Conservation (phyloP, 2,329 filamentous ascomycete genomes). For the Fusarium bactridioides region DNA sequence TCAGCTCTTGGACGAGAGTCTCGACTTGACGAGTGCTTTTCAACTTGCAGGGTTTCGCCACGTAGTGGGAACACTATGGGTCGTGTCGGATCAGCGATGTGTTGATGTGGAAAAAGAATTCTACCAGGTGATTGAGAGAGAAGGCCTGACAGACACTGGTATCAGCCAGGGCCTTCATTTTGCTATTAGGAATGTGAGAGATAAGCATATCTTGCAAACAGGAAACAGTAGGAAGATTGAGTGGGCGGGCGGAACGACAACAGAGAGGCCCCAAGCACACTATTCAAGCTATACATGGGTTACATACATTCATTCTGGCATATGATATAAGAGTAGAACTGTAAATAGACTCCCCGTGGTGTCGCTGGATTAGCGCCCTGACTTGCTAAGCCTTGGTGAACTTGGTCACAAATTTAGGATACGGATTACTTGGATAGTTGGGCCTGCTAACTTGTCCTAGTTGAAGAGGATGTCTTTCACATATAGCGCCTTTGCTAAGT, state of each 20-base stretch:
- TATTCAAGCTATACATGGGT: neutral
- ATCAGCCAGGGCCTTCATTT: neutral
- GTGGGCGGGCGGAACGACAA: neutral
- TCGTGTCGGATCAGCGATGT: neutral
- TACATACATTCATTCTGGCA: neutral
- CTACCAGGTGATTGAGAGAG: neutral
- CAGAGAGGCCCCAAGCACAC: neutral
- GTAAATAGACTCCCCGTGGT: no score
- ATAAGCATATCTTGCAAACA: neutral
- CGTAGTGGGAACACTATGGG: neutral
- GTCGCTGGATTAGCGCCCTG: no score
- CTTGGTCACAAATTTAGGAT: no score
- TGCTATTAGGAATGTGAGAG: neutral
- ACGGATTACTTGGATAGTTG: no score
- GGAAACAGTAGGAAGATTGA: neutral
- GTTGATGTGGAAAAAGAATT: neutral
- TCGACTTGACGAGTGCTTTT: neutral
- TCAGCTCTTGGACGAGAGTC: neutral
- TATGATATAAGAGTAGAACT: no score
- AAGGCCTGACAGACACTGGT: neutral
- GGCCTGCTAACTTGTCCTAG: no score
- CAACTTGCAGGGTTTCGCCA: neutral
- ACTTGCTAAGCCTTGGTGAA: no score
- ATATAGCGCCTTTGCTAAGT: no score
- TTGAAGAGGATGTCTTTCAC: no score